These are phyloP conservation scores for Xylariaceae sp. DNA, from an alignment of 2,329 filamentous ascomycete species.

Conservation along the genomic window DNA sequence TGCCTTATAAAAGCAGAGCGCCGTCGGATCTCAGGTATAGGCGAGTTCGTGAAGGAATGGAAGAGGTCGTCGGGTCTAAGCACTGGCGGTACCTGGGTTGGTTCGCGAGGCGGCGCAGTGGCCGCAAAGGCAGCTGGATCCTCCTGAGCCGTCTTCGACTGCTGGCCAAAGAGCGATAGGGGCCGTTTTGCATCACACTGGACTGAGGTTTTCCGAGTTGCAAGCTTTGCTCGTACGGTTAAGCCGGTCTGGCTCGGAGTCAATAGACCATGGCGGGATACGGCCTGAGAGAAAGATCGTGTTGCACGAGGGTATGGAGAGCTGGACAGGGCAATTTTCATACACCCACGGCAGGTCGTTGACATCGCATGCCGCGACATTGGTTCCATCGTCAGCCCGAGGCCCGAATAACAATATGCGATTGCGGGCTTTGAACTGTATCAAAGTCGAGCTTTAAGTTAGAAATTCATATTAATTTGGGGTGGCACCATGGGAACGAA, in stretches of 20 bases:
- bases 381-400: conserved; percentile 36
- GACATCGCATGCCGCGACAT: conserved; percentile 37
- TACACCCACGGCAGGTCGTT: conserved; percentile 39
- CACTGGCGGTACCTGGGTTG: conserved; percentile 35
- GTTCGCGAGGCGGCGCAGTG: conserved; percentile 26
- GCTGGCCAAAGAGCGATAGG: conserved; percentile 38
- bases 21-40: conserved; percentile 83
- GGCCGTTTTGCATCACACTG: conserved; percentile 26
- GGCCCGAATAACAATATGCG: neutral
- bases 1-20: conserved; percentile 91
- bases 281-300: conserved; percentile 33
- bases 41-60: conserved; percentile 88
- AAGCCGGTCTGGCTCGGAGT: conserved; percentile 19
- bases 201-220: conserved; percentile 1
- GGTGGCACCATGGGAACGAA: too few species aligned
- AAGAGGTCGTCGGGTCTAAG: conserved; percentile 84
- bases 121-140: conserved; percentile 20
- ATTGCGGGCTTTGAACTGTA: neutral
- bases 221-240: conserved; percentile 20
- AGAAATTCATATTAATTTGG: too few species aligned
- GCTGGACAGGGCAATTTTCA: conserved; percentile 29
- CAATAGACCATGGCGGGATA: conserved; percentile 16
- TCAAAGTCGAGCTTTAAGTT: neutral
- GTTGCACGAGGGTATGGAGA: conserved; percentile 26
- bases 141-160: conserved; percentile 31